Evolutionary conservation across 805 yeast species (phyloP), one percentile per base, ranked within the genome.

Genomic region (Henningerozyma blattae): DNA sequence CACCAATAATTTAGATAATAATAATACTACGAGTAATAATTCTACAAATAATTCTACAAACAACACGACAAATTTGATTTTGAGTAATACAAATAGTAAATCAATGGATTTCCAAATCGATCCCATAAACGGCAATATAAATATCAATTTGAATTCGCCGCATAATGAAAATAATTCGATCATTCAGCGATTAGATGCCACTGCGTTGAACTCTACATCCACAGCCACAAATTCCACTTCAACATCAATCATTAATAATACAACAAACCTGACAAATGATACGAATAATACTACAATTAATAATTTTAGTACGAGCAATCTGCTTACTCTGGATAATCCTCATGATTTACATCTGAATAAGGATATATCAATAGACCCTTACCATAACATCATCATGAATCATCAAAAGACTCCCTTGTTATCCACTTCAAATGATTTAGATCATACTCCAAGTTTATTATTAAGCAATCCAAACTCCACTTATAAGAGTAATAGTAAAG

Each of bases 401-500:
- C 8, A 20, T 9, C 12, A 9, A 20, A 20, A 8, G 8, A 12
- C 12, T 9, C 24, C 24, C 8, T 12, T 20, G 1, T 20, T 12
- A 20, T 20, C 24, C 8, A 8, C 8, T 9, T 8, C 8, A 9
- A 12, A 20, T 20, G 24, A 20, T 9, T 12, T 20, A 9, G 12
- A 20, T 20, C 24, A 20, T 20, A 20, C 24, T 12, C n/a, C n/a
- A n/a, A 20, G 12, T 20, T 20, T 20, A 20, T 20, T 20, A 12
- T 20, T 20, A 20, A 20, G 12, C 12, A 20, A 20, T 20, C 24
- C 24, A 20, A 24, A 24, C n/a, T 6, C 7, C 7, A 24, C 27
- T 2, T 12, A 24, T 6, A 24, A 24, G 26, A 33, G 35, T n/a
- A 33, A 35, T 22, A 43, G 42, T 22, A 39, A 34, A 27, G 51